Evolutionary conservation across 306 rosid species (phyloP).

Genomic region (Alnus rubra): DNA sequence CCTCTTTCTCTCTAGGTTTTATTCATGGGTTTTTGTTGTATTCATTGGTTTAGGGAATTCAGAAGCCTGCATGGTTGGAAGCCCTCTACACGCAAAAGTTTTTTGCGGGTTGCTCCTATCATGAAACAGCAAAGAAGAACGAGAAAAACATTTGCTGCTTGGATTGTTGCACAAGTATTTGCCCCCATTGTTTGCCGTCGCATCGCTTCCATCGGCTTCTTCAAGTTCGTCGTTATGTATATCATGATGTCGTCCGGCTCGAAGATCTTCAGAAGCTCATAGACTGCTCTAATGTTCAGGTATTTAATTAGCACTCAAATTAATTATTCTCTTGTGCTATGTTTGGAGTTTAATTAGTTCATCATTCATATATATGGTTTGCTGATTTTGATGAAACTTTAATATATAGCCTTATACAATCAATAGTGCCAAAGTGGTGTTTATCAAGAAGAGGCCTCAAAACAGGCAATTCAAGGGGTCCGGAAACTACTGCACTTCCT

Average conservation of each 20-base stretch:
- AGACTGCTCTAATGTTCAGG: slow-evolving; percentile 96
- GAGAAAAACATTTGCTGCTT: slow-evolving; percentile 93
- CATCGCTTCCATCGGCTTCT: slow-evolving; percentile 93
- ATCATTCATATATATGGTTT: not conserved
- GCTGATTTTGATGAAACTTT: slow-evolving; percentile 22
- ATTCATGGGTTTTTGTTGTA: not conserved
- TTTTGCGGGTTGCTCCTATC: slow-evolving; percentile 76
- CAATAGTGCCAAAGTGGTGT: slow-evolving; percentile 95
- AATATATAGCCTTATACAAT: slow-evolving; percentile 72
- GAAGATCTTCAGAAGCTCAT: slow-evolving; percentile 96
- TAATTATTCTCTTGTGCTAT: too few relatives aligned
- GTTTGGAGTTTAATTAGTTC: too few relatives aligned
- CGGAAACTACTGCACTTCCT: slow-evolving; percentile 91
- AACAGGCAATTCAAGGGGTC: slow-evolving; percentile 97
- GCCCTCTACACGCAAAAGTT: slow-evolving; percentile 78
- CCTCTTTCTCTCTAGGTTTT: not conserved
- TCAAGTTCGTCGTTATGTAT: slow-evolving; percentile 96
- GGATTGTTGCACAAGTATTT: slow-evolving; percentile 91
- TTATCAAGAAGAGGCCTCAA: slow-evolving; percentile 95
- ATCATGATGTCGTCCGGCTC: slow-evolving; percentile 87
- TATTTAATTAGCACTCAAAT: not conserved
- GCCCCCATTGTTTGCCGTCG: slow-evolving; percentile 89
- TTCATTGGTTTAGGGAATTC: slow-evolving; percentile 52
- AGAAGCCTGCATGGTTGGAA: slow-evolving; percentile 98
- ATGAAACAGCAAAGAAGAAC: slow-evolving; percentile 82